Base-by-base conservation (phyloP, 129 eudicot species). In the Ambrosia trifida region DNA sequence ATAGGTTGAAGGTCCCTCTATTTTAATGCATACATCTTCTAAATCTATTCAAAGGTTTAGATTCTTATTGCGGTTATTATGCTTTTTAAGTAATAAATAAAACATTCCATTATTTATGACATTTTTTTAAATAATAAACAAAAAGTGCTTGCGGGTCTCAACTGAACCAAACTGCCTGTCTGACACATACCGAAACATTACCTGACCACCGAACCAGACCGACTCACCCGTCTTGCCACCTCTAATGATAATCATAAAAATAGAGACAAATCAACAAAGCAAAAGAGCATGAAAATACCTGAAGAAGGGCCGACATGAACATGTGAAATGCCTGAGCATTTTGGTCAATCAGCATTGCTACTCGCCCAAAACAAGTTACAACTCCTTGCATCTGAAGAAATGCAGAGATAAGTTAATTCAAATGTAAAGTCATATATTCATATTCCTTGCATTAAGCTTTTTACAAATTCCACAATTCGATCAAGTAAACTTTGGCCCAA, bases 251-350 rank as follows among this genome's bases (percentile, higher is more conserved):
- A 24, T 0, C 28, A 24, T 24, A 24, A 24, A 24, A 24, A 24
- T 24, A 24, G 28, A 24, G 28, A 24, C 28, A 24, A 24, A 24
- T 24, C 28, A 24, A 24, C 28, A 24, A 24, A 24, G 28, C 28
- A 24, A 0, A 24, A 24, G 28, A 24, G 28, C 28, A 24, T 24
- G 28, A 0, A 24, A 24, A 24, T 86, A 92, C 98, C 98, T 89
- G 96, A 64, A 92, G 86, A 74, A 92, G 96, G 44, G 98, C 98
- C 1, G 91, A 63, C 89, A 89, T 91, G 80, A 91, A 91, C 94
- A 88, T 76, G 70, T 91, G 96, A 49, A 91, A 87, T 11, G 98
- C 98, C 67, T 88, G 96, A 50, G 98, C 91, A 41, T 88, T 91
- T 79, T 91, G 98, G 82, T 91, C 96, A 33, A 91, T 85, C 69